Percentiles rank a stretch among this genome's conserved stretches.
Evolutionary conservation across 352 stramenopile species (phyloP).

Genomic region (Pythium dissimile): DNA sequence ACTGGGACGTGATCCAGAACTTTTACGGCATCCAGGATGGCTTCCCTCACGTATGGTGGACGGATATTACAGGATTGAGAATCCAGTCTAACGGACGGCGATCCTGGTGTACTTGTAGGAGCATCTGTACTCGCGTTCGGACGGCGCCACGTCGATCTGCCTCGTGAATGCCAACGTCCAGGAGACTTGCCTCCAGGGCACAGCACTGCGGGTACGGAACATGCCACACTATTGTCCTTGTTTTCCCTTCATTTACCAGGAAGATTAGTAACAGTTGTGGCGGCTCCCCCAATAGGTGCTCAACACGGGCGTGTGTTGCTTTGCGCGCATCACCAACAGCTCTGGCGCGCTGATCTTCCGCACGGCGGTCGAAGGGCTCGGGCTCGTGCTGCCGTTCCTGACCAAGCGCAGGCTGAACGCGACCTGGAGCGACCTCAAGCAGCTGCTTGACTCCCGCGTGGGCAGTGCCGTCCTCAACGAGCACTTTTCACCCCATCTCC

Average conservation of each 20-base stretch:
- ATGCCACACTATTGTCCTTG: neutral
- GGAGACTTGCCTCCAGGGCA: slow-evolving; percentile 49
- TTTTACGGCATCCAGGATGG: slow-evolving; percentile 70
- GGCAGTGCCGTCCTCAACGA: slow-evolving; percentile 26
- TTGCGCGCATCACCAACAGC: slow-evolving; percentile 60
- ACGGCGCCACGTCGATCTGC: slow-evolving; percentile 60
- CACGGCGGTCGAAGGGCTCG: slow-evolving; percentile 77
- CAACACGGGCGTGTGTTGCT: slow-evolving; percentile 86
- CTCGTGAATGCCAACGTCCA: slow-evolving; percentile 56
- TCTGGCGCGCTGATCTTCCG: slow-evolving; percentile 56
- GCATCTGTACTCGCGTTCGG: slow-evolving; percentile 59
- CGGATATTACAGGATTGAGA: too few species aligned
- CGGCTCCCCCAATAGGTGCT: slow-evolving; percentile 49
- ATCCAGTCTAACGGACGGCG: too few species aligned
- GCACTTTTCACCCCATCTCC: slow-evolving; percentile 31
- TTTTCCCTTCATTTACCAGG: neutral
- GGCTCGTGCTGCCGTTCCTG: slow-evolving; percentile 68
- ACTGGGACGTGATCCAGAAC: slow-evolving; percentile 52
- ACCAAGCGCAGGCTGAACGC: slow-evolving; percentile 61
- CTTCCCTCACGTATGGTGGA: slow-evolving; percentile 47
- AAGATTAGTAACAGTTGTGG: neutral
- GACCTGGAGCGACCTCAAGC: slow-evolving; percentile 23
- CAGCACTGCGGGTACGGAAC: slow-evolving; percentile 33
- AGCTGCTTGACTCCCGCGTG: slow-evolving; percentile 26
- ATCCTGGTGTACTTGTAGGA: too few species aligned